Evolutionary conservation across 164 flowering plant species (phyloP).

Genomic region (Vitis vinifera): ASM3070453v1 NC_081809.1:635001-635500

Average conservation of each 20-base stretch:
- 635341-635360: no score
- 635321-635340: not conserved
- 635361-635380: no score
- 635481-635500: no score
- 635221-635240: constrained; percentile 22
- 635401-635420: no score
- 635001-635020: no score
- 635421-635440: no score
- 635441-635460: no score
- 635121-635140: constrained; percentile 19
- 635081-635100: no score
- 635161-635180: constrained; percentile 11
- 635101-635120: constrained; percentile 13
- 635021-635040: not conserved
- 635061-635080: no score
- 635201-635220: constrained; percentile 21
- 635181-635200: constrained; percentile 15
- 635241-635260: not conserved
- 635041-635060: no score
- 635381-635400: no score
- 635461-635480: no score
- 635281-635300: constrained; percentile 13
- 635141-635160: constrained; percentile 22
- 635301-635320: not conserved
- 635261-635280: not conserved